Base-by-base conservation (phyloP, 768 basidiomycete species). In the Hericium rajendrae region DNA sequence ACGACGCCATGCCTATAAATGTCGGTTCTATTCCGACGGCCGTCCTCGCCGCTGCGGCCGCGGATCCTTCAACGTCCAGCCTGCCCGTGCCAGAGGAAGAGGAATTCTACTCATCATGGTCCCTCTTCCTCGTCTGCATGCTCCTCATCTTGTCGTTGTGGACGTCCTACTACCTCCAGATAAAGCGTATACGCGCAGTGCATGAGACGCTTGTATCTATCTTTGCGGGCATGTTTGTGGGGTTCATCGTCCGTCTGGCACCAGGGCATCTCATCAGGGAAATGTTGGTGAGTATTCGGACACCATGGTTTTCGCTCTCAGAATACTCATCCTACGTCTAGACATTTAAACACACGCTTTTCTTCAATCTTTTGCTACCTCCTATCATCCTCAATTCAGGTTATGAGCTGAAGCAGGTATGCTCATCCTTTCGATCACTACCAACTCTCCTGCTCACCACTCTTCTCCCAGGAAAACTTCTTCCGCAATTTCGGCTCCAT, bases 401-500 rank as follows among this genome's bases (percentile, higher is more conserved):
- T 6, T 99, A 97, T 69, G 94, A 97, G 71, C 83, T 99, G 57
- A 95, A 94, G 69, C 94, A 98, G 78, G 93, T 86, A 57, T 59
- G 82, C 66, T 11, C 37, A 11, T 20, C 6, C 5, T n/a, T 24
- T 28, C 51, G 28, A 51, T 12, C 37, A 22, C n/a, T n/a, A 18
- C 38, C 41, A 32, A 32, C n/a, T 48, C 18, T 11, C 8, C 51
- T 18, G 22, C 15, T 16, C 49, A 20, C 52, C 28, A 50, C 15
- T 32, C 11, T 13, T 22, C 40, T 3, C 54, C 8, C 71, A 97
- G 90, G 95, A 94, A 73, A 94, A 94, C 76, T 99, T 99, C 73
- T 99, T 99, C 70, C 84, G 94, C 39, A 97, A 97, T 70, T 98
- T 98, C 67, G 94, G 92, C 10, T 94, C 94, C 26, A 99, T 99